Evolutionary conservation across 2,329 filamentous ascomycete genomes (phyloP).

Genomic region (Amphichorda felina): DNA sequence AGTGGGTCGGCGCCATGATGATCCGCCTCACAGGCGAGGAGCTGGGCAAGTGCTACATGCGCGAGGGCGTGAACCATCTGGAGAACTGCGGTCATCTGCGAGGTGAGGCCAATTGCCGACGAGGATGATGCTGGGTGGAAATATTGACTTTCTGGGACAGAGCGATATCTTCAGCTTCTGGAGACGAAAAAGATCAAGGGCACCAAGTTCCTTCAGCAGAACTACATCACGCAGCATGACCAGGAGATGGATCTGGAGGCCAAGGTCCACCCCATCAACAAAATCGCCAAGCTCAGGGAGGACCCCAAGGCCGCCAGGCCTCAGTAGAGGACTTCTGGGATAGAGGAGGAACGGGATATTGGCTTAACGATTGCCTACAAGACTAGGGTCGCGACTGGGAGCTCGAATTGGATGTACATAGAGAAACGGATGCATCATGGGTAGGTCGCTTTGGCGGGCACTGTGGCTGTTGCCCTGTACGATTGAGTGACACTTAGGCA

Average conservation of each 20-base stretch:
- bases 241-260: constrained; percentile 23
- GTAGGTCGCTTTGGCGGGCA: neutral
- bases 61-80: constrained; percentile 76
- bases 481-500: neutral
- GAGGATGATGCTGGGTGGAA: neutral
- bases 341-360: neutral
- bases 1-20: constrained; percentile 89
- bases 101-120: constrained; percentile 44
- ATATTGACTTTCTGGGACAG: constrained; percentile 27
- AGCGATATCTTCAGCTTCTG: constrained; percentile 68
- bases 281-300: constrained; percentile 24
- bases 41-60: constrained; percentile 74
- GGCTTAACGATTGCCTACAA: neutral
- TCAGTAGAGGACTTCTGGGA: neutral
- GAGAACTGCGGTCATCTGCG: constrained; percentile 75
- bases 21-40: constrained; percentile 70
- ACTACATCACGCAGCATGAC: constrained; percentile 50
- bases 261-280: constrained; percentile 26
- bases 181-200: constrained; percentile 68
- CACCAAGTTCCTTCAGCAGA: constrained; percentile 69
- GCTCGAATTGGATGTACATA: constrained; percentile 1
- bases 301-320: constrained; percentile 6
- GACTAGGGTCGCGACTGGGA: neutral
- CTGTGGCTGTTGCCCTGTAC: neutral
- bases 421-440: neutral